Percentiles rank a stretch among this genome's conserved stretches.
Evolutionary conservation across 352 stramenopile species (phyloP).

Genomic region (Globisporangium nunn): DNA sequence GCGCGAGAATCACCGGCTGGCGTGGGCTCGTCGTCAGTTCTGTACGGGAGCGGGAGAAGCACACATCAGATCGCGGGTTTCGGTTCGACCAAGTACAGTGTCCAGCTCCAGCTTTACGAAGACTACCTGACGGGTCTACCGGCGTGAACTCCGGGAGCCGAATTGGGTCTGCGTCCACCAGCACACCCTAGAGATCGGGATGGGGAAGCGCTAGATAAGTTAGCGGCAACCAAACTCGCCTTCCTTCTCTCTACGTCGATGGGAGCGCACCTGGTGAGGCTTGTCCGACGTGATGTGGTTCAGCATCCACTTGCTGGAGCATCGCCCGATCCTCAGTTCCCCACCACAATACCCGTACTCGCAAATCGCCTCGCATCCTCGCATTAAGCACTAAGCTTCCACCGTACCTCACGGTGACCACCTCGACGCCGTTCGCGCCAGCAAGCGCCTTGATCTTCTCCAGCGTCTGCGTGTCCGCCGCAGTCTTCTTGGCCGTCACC

Average conservation of each 20-base stretch:
- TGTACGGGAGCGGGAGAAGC: constrained; percentile 5
- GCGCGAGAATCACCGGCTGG: constrained; percentile 52
- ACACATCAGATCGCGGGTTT: not conserved
- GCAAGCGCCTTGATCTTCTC: constrained; percentile 47
- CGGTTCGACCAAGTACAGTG: too few species aligned
- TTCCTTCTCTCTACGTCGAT: not conserved
- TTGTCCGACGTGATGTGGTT: constrained; percentile 81
- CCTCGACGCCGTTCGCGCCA: constrained; percentile 15
- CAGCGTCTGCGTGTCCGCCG: constrained; percentile 23
- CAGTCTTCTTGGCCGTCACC: constrained; percentile 25
- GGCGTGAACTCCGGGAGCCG: constrained; percentile 48
- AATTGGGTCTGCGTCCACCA: constrained; percentile 63
- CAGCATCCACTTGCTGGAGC: constrained; percentile 70
- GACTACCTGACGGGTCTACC: constrained; percentile 30
- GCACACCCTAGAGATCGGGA: constrained; percentile 32
- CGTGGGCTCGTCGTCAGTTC: constrained; percentile 26
- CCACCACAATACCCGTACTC: not conserved
- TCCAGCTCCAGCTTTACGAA: not conserved
- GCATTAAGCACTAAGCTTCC: not conserved
- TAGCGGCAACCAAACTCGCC: not conserved
- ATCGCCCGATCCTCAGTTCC: not conserved
- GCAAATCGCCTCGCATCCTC: not conserved
- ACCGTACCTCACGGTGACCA: constrained; percentile 19
- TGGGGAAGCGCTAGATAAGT: not conserved
- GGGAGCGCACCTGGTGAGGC: constrained; percentile 52